A percentile compares a stretch with the other conserved stretches of the same genome.
Conservation (phyloP, 2,329 filamentous ascomycete species). For the Clonostachys sp. region DNA sequence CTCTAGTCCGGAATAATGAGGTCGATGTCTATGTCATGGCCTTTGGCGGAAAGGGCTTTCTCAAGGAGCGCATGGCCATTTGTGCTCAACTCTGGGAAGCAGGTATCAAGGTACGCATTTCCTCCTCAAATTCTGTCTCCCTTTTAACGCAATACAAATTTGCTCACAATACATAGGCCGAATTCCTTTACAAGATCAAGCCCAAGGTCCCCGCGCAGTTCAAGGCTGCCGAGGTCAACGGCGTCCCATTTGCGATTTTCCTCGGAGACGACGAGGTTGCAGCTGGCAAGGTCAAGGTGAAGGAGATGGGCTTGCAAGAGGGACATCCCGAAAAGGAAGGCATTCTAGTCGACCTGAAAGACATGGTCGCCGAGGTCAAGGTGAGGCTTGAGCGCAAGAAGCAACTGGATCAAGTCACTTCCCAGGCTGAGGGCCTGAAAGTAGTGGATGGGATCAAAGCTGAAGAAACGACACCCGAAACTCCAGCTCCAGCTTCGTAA, state of each 20-base stretch:
- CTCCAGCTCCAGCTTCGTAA: no score
- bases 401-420: constrained; percentile 35
- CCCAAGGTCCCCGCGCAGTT: constrained; percentile 87
- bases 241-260: constrained; percentile 82
- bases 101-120: constrained; percentile 65
- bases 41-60: constrained; percentile 80
- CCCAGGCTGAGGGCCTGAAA: constrained; percentile 36
- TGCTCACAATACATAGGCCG: constrained; percentile 43
- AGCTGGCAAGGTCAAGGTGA: constrained; percentile 80
- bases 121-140: neutral
- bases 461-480: constrained; percentile 15
- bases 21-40: constrained; percentile 95
- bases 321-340: constrained; percentile 91
- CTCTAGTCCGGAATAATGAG: constrained; percentile 64
- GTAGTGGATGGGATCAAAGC: constrained; percentile 42
- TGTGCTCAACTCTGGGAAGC: constrained; percentile 76
- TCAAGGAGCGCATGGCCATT: constrained; percentile 81
- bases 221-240: constrained; percentile 77
- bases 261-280: constrained; percentile 87
- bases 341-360: constrained; percentile 61
- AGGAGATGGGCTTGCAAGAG: constrained; percentile 69
- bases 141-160: constrained; percentile 2
- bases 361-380: constrained; percentile 61
- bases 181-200: constrained; percentile 87
- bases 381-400: constrained; percentile 32